Conservation (phyloP, 306 rosid genomes). For the Quercus suber region DNA sequence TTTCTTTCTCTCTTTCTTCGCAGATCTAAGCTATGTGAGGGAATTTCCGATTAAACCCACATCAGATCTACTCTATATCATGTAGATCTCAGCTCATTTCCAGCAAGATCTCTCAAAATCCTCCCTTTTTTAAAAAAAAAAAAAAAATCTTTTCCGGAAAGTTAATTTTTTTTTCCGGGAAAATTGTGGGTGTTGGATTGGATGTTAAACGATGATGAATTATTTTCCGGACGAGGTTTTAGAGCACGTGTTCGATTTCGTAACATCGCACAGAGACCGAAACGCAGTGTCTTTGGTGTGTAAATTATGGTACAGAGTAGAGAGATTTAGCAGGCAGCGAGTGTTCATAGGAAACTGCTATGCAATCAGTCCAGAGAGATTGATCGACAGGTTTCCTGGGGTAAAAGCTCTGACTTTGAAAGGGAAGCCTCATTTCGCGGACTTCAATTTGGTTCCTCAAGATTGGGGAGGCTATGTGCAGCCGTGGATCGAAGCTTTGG, state of each 20-base stretch:
- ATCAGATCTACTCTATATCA: not conserved
- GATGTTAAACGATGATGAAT: conserved; percentile 52
- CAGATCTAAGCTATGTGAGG: conserved; percentile 36
- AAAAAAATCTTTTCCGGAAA: not conserved
- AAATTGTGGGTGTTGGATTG: conserved; percentile 20
- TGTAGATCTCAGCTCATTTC: conserved; percentile 5
- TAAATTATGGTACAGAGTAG: conserved; percentile 79
- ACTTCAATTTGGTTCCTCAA: conserved; percentile 85
- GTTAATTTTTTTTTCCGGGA: conserved; percentile 21
- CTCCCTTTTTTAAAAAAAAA: not conserved
- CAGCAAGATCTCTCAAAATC: conserved; percentile 22
- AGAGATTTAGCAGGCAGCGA: conserved; percentile 59
- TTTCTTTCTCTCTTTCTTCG: not conserved
- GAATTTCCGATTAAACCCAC: conserved; percentile 13
- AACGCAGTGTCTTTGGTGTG: conserved; percentile 86
- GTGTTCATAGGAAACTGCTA: conserved; percentile 91
- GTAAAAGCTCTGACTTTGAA: conserved; percentile 70
- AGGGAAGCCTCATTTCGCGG: conserved; percentile 97
- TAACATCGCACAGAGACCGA: conserved; percentile 70
- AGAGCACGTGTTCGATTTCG: conserved; percentile 76
- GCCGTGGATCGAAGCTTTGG: conserved; percentile 86
- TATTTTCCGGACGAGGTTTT: conserved; percentile 93
- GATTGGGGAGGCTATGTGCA: conserved; percentile 79
- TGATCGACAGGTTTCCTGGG: conserved; percentile 64
- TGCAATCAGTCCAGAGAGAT: conserved; percentile 72